phyloP scores from a whole-genome alignment of 2,329 filamentous ascomycete genomes.

The Microdochium nivale region DNA sequence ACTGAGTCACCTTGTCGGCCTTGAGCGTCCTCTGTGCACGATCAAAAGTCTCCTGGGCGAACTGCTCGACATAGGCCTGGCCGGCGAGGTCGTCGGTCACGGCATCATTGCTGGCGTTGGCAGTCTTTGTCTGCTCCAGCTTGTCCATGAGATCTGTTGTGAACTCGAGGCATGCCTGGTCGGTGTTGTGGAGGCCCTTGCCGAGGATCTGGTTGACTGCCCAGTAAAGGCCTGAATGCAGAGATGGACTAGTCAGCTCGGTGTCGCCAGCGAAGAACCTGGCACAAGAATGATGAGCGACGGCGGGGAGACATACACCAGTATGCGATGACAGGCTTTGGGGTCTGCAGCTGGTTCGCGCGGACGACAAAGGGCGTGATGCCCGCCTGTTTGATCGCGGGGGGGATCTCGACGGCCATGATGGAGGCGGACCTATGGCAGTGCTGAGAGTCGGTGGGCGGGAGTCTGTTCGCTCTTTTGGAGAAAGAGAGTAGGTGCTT shows the following conservation, averaged over 20 bases:
- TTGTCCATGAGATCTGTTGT: constrained; percentile 84
- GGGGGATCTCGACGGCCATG: constrained; percentile 68
- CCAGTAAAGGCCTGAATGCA: constrained; percentile 68
- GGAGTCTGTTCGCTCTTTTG: not conserved
- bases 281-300: constrained; percentile 4
- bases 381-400: constrained; percentile 69
- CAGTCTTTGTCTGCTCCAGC: constrained; percentile 72
- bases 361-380: constrained; percentile 77
- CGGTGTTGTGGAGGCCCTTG: constrained; percentile 67
- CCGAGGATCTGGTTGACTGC: constrained; percentile 86
- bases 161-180: constrained; percentile 71
- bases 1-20: constrained; percentile 77
- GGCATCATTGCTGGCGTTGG: constrained; percentile 70
- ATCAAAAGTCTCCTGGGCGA: constrained; percentile 80
- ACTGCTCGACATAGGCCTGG: constrained; percentile 89
- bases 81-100: constrained; percentile 79
- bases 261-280: constrained; percentile 5
- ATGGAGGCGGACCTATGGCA: constrained; percentile 7
- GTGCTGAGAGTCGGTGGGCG: not conserved
- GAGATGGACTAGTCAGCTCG: not conserved
- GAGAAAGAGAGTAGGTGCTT: not conserved
- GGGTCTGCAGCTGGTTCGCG: constrained; percentile 73
- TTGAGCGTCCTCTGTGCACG: constrained; percentile 75
- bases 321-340: constrained; percentile 84
- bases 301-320: constrained; percentile 62